Base-by-base conservation (phyloP, 2,329 filamentous ascomycete species). In the Cytospora piceae region DNA sequence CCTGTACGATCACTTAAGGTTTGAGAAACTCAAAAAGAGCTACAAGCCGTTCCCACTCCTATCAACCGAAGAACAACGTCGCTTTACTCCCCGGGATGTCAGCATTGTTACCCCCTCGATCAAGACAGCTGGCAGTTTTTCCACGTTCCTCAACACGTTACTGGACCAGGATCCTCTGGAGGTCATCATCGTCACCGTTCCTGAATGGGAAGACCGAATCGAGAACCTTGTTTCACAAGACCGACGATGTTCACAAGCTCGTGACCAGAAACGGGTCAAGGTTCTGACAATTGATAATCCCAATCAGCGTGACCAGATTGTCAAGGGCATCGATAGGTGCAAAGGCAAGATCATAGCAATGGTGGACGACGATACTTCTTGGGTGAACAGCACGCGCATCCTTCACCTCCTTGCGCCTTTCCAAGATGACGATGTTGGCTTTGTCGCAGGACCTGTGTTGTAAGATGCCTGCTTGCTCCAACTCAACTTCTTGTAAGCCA, bases 61-160 rank as follows among this genome's bases (percentile, higher is more conserved):
- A 49, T 24, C 46, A 5, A 49, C 9, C 4, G 11, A 49, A 12
- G n/a, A 49, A 4, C n/a, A 49, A 4, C 11, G 9, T 4, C 22
- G 9, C 46, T 24, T 49, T 22, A 14, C 46, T 12, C n/a, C 46
- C 9, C 3, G 11, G 22, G 46, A 22, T 22, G 46, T 24, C n/a
- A 49, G 46, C 46, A 49, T 49, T 49, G n/a, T 49, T 24, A 49
- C 46, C n/a, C n/a, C n/a, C 22, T 49, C 46, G 8, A 49, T 49
- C n/a, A 49, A 49, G n/a, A 49, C n/a, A 49, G 46, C 46, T 11
- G 11, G 24, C n/a, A 49, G n/a, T 3, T 49, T 22, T 24, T n/a
- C 46, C 46, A 49, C n/a, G 4, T 49, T 49, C 9, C 46, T 22
- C 17, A 24, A 24, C 42, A 49, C n/a, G 9, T 22, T 49, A 22